Conservation (phyloP, 352 stramenopile genomes). For the Phytophthora ohioensis region DNA sequence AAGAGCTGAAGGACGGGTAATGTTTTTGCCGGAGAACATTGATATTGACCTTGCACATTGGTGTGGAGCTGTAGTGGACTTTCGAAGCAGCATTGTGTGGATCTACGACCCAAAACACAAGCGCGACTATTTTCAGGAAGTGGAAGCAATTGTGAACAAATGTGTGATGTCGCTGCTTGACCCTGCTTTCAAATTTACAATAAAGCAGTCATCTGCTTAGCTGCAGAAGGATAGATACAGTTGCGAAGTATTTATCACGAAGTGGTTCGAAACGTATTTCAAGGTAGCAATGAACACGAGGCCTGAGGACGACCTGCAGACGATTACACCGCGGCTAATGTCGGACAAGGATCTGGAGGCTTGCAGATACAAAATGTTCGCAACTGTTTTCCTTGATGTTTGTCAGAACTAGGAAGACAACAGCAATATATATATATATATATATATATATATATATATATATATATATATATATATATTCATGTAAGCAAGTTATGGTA, state of each 20-base stretch:
- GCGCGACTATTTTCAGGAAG: background rate
- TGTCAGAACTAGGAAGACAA: background rate
- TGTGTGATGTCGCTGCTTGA: background rate
- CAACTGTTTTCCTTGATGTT: background rate
- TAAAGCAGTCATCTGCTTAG: background rate
- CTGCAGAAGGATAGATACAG: constrained; percentile 1
- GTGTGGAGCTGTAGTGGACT: constrained; percentile 10
- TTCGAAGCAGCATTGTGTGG: background rate
- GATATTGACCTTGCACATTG: background rate
- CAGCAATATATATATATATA: background rate
- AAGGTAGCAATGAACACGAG: background rate
- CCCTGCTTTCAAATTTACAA: background rate
- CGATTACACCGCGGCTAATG: background rate
- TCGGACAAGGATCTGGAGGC: background rate
- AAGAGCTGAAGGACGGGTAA: background rate
- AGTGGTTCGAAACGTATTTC: constrained; percentile 6
- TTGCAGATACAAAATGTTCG: constrained; percentile 10
- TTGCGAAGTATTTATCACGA: constrained; percentile 1
- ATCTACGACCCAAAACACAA: constrained; percentile 10
- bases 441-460: too few species aligned
- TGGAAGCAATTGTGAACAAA: background rate
- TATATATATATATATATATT: background rate
- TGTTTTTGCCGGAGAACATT: constrained; percentile 1
- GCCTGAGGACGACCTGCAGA: background rate
- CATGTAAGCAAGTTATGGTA: background rate